Base-by-base conservation (phyloP, 345 rosid species). In the Boechera retrofracta region DNA sequence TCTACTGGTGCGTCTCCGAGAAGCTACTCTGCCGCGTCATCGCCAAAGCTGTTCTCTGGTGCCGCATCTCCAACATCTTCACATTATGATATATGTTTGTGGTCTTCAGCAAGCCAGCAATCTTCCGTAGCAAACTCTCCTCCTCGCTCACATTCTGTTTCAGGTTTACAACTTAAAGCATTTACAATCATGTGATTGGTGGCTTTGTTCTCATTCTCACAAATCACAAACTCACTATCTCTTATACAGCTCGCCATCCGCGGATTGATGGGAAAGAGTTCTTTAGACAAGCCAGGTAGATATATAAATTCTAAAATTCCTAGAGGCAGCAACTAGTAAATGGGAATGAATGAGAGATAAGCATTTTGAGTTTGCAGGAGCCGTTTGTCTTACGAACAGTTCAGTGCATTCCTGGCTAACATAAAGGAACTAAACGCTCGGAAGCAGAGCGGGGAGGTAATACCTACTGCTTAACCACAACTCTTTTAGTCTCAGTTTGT, bases 241-340 rank as follows among this genome's bases (percentile, higher is more conserved):
- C 11, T 44, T 36, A 18, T 15, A 48, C 64, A 74, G 98, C 75
- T 47, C 89, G 83, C 18, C 77, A 84, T 68, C 86, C 90, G 12
- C 88, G 93, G 62, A 84, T 92, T 74, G 98, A 92, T 86, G 98
- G 98, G 56, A 92, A 94, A 82, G 98, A 94, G 87, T 90, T 94
- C 87, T 92, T 94, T 82, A 89, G 97, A 79, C 98, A 90, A 71
- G 98, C 97, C 60, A 92, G 98, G 97, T 87, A 79, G 8, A 49
- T 28, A 53, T 64, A 56, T 67, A 47, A 62, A 44, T 69, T 44
- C 42, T 64, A 5, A 28, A n/a, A 2, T 15, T 6, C 16, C 15
- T 21, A 29, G 12, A 51, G 39, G 1, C 18, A 72, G 5, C 6
- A 36, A 26, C 21, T 7, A 31, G 71, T 31, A 31, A 38, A 26